Base-by-base conservation (phyloP, 2,329 filamentous ascomycete genomes). In the Colletotrichum lini region DNA sequence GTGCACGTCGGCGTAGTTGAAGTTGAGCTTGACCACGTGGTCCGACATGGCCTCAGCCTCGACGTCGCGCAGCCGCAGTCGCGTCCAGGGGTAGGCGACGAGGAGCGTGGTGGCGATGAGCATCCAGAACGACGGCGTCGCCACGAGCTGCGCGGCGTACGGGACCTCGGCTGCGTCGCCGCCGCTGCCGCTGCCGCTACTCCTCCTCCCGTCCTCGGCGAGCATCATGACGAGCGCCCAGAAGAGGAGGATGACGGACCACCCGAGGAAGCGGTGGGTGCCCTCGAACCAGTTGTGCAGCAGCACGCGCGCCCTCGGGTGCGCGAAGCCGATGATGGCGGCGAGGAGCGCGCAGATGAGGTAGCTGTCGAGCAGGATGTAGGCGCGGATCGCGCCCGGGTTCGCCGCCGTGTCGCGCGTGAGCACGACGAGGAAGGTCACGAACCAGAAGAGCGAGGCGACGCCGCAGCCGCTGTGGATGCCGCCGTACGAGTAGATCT, bases 191-290 rank as follows among this genome's bases (percentile, higher is more conserved):
- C 23, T 26, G 26, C 26, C 4, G 26, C 26, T 26, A 26, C 26
- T 26, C 26, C 26, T 26, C 26, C 26, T 26, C 26, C 26, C 26
- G 61, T 86, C 80, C n/a, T 85, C 81, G 44, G 88, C 81, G 12
- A 93, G 80, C 52, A 93, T 77, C 65, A 72, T 59, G 10, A 88
- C 85, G 70, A 92, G 88, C 0, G 79, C 85, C 88, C 93, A 83
- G 77, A 95, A 91, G 42, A 94, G 81, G 2, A 81, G 84, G 7
- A 94, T 83, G 12, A 89, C 84, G 13, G 86, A 84, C 93, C 93
- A 95, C n/a, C 92, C 93, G 6, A 87, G 87, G 79, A 93, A 94
- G 58, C 93, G 91, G 80, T 95, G 93, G 57, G 88, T 87, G 58
- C 88, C 81, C 81, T 95, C 93, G 77, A 94, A 95, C 67, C 86